These are phyloP conservation scores for Casuarina cunninghamiana DNA, from an alignment of 306 rosid species.

Conservation along the genomic window DNA sequence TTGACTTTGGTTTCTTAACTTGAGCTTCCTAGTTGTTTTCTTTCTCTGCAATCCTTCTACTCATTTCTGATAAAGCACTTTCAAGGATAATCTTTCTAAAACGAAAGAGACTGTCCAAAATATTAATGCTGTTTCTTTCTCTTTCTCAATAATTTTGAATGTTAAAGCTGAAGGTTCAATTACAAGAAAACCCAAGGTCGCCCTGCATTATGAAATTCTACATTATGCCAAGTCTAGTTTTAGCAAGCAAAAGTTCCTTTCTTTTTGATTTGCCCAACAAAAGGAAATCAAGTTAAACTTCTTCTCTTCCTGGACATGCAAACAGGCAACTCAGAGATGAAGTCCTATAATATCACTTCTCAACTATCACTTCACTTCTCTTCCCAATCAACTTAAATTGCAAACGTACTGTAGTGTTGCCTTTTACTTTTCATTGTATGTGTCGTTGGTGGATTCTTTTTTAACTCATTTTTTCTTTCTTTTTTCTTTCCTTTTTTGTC, in stretches of 20 bases:
- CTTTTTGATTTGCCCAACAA: neutral
- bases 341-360: neutral
- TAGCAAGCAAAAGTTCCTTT: neutral
- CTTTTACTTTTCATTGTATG: neutral
- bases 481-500: neutral
- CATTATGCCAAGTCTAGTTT: neutral
- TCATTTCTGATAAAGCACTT: neutral
- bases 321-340: neutral
- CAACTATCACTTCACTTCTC: neutral
- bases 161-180: neutral
- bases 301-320: neutral
- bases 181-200: too few relatives aligned
- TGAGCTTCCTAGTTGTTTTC: neutral
- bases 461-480: neutral
- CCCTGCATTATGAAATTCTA: neutral
- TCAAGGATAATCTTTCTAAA: neutral
- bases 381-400: neutral
- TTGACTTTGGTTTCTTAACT: neutral
- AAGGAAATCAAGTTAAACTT: neutral
- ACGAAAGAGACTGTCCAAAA: neutral
- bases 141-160: neutral
- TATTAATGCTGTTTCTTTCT: neutral
- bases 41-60: conserved; percentile 10
- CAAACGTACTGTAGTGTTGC: neutral
- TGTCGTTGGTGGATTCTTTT: neutral